phyloP scores from a whole-genome alignment of 1,139 yeast genomes.

The Taphrina betulina region DNA sequence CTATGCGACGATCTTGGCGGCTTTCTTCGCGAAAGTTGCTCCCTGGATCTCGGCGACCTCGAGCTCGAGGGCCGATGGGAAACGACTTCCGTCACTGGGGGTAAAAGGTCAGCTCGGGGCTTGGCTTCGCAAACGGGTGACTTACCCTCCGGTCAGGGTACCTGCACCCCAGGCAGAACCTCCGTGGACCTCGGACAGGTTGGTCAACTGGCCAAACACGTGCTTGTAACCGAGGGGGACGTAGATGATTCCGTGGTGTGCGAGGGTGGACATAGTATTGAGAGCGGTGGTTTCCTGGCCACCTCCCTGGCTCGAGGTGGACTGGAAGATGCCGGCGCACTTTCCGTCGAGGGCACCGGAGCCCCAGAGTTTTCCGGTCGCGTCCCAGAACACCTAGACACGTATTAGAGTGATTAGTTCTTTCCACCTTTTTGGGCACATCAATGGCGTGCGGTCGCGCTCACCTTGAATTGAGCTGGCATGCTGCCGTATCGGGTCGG shows the following conservation, averaged over 20 bases:
- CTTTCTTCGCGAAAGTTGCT: slow-evolving; percentile 48
- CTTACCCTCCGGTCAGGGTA: slow-evolving; percentile 45
- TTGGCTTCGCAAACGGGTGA: not conserved
- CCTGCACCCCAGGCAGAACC: slow-evolving; percentile 82
- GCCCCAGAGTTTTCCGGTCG: slow-evolving; percentile 68
- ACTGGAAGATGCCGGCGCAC: slow-evolving; percentile 57
- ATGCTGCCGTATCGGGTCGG: slow-evolving; percentile 64
- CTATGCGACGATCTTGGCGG: slow-evolving; percentile 4
- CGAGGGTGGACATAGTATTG: slow-evolving; percentile 54
- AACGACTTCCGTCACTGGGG: slow-evolving; percentile 66
- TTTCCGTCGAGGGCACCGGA: slow-evolving; percentile 58
- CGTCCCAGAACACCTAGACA: slow-evolving; percentile 60
- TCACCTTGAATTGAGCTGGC: slow-evolving; percentile 60
- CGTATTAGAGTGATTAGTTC: slow-evolving; percentile 35
- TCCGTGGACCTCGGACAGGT: slow-evolving; percentile 64
- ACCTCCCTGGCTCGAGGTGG: slow-evolving; percentile 62
- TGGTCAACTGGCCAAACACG: slow-evolving; percentile 54
- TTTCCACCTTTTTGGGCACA: slow-evolving; percentile 56
- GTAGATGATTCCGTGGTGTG: slow-evolving; percentile 59
- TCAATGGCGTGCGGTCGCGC: slow-evolving; percentile 46
- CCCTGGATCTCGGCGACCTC: slow-evolving; percentile 66
- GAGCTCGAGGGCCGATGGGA: slow-evolving; percentile 59
- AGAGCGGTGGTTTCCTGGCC: slow-evolving; percentile 61
- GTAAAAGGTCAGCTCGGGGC: slow-evolving; percentile 57
- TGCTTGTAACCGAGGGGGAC: slow-evolving; percentile 58